These are phyloP conservation scores for Crucihimalaya himalaica DNA, from an alignment of 345 rosid species.

Conservation along the genomic window DNA sequence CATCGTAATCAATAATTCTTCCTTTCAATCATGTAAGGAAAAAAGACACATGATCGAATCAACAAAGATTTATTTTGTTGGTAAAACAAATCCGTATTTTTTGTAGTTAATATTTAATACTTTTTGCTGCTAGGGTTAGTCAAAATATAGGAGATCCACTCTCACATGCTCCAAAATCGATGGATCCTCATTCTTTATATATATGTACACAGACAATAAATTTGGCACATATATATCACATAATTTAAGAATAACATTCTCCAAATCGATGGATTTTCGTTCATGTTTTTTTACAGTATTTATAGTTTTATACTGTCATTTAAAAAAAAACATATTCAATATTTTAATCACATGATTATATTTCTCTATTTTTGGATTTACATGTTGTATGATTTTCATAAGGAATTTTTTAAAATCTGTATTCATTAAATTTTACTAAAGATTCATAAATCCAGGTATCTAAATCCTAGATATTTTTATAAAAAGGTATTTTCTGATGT, in stretches of 20 bases:
- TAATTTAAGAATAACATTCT: too few relatives aligned
- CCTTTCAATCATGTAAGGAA: conserved; percentile 15
- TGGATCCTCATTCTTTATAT: too few relatives aligned
- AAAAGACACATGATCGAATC: not conserved
- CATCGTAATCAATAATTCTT: conserved; percentile 21
- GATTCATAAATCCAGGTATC: not conserved
- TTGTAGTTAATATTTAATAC: too few relatives aligned
- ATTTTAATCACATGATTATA: not conserved
- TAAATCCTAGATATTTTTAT: not conserved
- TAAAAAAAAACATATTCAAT: too few relatives aligned
- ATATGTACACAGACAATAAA: too few relatives aligned
- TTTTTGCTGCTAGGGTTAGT: too few relatives aligned
- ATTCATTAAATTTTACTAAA: not conserved
- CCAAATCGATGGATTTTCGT: too few relatives aligned
- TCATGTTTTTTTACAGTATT: not conserved
- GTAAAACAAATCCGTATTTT: not conserved
- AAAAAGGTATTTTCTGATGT: not conserved
- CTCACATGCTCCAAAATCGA: too few relatives aligned
- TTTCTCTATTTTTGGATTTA: not conserved
- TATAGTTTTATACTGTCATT: not conserved
- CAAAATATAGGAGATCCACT: too few relatives aligned
- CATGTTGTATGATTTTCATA: too few relatives aligned
- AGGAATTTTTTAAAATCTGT: too few relatives aligned
- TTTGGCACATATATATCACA: too few relatives aligned
- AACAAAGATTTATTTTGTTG: conserved; percentile 6